phyloP scores from a whole-genome alignment of 176 grass and related monocot species.

The Oryza rufipogon region DNA sequence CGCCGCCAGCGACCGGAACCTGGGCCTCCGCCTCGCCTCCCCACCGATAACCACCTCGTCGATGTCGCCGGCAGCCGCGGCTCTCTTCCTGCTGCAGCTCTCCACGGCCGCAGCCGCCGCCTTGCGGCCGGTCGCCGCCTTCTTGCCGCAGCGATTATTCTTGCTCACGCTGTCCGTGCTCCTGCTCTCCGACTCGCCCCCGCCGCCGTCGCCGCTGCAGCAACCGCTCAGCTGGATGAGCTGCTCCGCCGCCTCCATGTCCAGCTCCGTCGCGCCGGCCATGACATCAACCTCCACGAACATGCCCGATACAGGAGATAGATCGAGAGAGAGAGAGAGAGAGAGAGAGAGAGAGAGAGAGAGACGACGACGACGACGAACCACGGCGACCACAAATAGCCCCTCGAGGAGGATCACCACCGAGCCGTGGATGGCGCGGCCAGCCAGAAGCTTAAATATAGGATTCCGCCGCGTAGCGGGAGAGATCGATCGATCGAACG shows the following conservation, averaged over 20 bases:
- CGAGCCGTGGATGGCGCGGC: slow-evolving; percentile 15
- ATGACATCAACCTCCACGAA: neutral
- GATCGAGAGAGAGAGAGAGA: too few relatives aligned
- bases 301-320: neutral
- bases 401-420: neutral
- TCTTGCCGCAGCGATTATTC: neutral
- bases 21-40: slow-evolving; percentile 26
- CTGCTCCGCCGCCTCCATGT: slow-evolving; percentile 65
- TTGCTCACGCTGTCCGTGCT: slow-evolving; percentile 33
- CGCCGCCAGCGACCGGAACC: slow-evolving; percentile 49
- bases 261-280: slow-evolving; percentile 21
- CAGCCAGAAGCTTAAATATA: slow-evolving; percentile 46
- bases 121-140: neutral
- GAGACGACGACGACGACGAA: too few relatives aligned
- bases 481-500: neutral
- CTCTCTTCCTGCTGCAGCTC: neutral
- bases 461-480: neutral
- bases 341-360: too few relatives aligned
- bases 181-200: slow-evolving; percentile 20
- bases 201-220: neutral
- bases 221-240: slow-evolving; percentile 60
- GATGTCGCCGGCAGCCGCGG: neutral
- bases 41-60: slow-evolving; percentile 19
- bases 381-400: neutral
- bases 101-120: slow-evolving; percentile 16